A percentile compares a stretch with the other conserved stretches of the same genome.
These are phyloP conservation scores for Trichoderma reesei DNA, from an alignment of 495 filamentous ascomycete genomes.

Conservation along the genomic window DNA sequence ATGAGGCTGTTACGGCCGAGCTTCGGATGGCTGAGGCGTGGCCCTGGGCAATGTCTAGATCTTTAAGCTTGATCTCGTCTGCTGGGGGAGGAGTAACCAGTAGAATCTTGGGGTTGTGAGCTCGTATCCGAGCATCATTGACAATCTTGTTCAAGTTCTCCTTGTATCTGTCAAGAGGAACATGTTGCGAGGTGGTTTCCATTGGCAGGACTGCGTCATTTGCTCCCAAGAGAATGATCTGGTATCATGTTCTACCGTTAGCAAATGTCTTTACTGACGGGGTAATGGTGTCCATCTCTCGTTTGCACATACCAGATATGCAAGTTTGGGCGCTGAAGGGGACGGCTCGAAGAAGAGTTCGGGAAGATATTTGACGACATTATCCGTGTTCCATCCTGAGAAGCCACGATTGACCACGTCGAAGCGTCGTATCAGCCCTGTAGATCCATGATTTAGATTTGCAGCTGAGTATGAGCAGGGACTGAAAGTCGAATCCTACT, in stretches of 20 bases:
- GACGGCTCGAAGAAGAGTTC: conserved; percentile 36
- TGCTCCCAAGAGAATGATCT: conserved; percentile 78
- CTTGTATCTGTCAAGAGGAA: conserved; percentile 63
- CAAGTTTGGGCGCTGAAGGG: conserved; percentile 40
- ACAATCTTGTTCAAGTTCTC: conserved; percentile 61
- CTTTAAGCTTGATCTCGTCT: conserved; percentile 59
- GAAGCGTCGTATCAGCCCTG: conserved; percentile 33
- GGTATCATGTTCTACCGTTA: background rate
- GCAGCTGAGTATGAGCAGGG: background rate
- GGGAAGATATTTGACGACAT: conserved; percentile 32
- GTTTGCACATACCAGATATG: conserved; percentile 50
- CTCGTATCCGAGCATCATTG: conserved; percentile 53
- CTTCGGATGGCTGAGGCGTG: conserved; percentile 45
- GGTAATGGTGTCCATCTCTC: background rate
- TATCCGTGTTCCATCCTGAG: conserved; percentile 41
- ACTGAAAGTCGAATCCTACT: conserved; percentile 38
- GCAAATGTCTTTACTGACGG: background rate
- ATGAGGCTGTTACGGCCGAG: conserved; percentile 53
- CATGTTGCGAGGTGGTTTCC: conserved; percentile 51
- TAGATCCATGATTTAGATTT: background rate
- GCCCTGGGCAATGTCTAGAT: conserved; percentile 42
- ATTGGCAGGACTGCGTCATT: conserved; percentile 68
- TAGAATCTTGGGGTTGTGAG: conserved; percentile 64
- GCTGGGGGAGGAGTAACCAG: conserved; percentile 72
- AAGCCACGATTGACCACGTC: conserved; percentile 43